A percentile compares a stretch with the other conserved stretches of the same genome.
These are phyloP conservation scores for Chiua sp. DNA, from an alignment of 1,284 basidiomycete genomes.

Conservation along the genomic window DNA sequence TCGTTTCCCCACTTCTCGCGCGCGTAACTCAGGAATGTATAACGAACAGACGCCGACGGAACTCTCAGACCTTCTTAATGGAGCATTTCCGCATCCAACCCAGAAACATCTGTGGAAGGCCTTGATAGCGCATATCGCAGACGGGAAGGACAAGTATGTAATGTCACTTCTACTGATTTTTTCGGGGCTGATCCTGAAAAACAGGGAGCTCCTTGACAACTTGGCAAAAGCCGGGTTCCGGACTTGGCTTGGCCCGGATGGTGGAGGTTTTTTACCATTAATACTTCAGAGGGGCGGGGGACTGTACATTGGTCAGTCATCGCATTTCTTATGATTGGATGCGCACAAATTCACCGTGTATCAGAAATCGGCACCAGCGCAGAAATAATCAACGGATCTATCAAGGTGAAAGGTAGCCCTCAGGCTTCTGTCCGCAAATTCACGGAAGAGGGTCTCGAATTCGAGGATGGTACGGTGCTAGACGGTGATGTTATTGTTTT, in stretches of 20 bases:
- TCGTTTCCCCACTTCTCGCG: background rate
- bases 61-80: constrained; percentile 28
- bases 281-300: constrained; percentile 44
- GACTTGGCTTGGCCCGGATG: constrained; percentile 46
- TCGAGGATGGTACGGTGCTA: constrained; percentile 45
- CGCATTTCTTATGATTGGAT: background rate
- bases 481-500: constrained; percentile 52
- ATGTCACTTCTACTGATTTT: background rate
- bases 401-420: constrained; percentile 46
- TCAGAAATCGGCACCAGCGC: constrained; percentile 42
- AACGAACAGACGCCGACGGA: constrained; percentile 33
- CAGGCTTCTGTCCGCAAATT: constrained; percentile 35
- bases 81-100: constrained; percentile 25
- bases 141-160: constrained; percentile 29
- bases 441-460: constrained; percentile 38
- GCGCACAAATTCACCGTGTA: background rate
- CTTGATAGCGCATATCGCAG: constrained; percentile 7
- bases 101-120: constrained; percentile 15
- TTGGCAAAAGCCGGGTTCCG: constrained; percentile 49
- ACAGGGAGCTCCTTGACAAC: constrained; percentile 42
- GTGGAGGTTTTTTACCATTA: constrained; percentile 42
- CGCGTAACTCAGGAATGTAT: constrained; percentile 22
- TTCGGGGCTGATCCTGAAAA: background rate
- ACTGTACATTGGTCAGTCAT: constrained; percentile 43
- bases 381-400: constrained; percentile 48